Base-by-base conservation (phyloP, 257 asterid genomes). In the Verbena officinalis region DNA sequence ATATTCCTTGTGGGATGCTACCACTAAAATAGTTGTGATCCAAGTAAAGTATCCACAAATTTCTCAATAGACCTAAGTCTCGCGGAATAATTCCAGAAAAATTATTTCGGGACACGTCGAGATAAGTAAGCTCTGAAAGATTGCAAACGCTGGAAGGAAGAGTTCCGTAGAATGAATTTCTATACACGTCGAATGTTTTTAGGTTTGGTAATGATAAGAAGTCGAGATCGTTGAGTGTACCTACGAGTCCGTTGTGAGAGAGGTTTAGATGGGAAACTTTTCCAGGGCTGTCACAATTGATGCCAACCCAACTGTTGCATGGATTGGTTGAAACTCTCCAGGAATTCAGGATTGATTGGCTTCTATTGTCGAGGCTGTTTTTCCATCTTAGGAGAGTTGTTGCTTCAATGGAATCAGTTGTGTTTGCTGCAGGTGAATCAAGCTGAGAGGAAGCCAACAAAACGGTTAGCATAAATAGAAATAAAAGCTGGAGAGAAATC, bases 311-410 rank as follows among this genome's bases (percentile, higher is more conserved):
- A 0, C 4, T 15, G 21, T n/a, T 16, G 40, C 67, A 65, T 5
- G 73, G 51, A 10, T 22, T 44, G 42, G 31, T 19, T n/a, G 11
- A 19, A 0, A 17, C 7, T 2, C 1, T 9, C 80, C 76, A 75
- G 1, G 80, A 70, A 8, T 53, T n/a, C n/a, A 75, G 30, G 12
- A 59, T 2, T 13, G 56, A 27, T 53, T 24, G 67, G 33, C 44
- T 50, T 53, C 55, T 8, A 12, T 36, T 42, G 13, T 75, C 57
- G 3, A 75, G 66, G 60, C 73, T 70, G n/a, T 40, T 24, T 59
- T 59, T 70, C 80, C 80, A 75, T 36, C 58, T 15, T 7, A 59
- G 16, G 23, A 75, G 80, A 33, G 66, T 64, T 11, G 9, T 39
- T 54, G 62, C 55, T 40, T 53, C 63, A 30, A 9, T 13, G 24